phyloP scores from a whole-genome alignment of 768 basidiomycete genomes.

The Kwoniella dejecticola region DNA sequence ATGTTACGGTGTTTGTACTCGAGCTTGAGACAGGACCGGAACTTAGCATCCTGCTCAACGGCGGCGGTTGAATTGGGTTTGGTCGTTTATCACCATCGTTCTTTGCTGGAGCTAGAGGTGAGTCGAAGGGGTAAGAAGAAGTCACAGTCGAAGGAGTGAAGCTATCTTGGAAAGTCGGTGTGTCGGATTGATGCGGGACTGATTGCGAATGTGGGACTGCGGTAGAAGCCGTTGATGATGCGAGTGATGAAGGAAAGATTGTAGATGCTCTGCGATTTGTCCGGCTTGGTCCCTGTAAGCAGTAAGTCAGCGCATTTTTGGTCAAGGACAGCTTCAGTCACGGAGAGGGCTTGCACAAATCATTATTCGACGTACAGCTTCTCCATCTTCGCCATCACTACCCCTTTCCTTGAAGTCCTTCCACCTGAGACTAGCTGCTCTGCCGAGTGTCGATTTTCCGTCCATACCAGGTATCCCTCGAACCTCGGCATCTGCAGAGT shows the following conservation, averaged over 20 bases:
- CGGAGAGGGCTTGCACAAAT: too few relatives aligned
- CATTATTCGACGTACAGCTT: slow-evolving; percentile 44
- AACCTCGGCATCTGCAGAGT: slow-evolving; percentile 36
- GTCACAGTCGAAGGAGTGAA: slow-evolving; percentile 39
- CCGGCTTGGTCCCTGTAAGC: slow-evolving; percentile 16
- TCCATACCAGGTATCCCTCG: slow-evolving; percentile 28
- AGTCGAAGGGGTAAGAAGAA: slow-evolving; percentile 31
- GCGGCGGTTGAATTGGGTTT: slow-evolving; percentile 24
- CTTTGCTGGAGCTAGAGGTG: slow-evolving; percentile 22
- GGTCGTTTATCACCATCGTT: not conserved
- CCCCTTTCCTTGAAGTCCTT: slow-evolving; percentile 24
- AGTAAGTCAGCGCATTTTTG: too few relatives aligned
- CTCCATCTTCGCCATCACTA: slow-evolving; percentile 31
- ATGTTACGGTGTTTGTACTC: not conserved
- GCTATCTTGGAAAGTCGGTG: slow-evolving; percentile 38
- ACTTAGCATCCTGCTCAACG: slow-evolving; percentile 27
- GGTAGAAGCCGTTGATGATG: slow-evolving; percentile 35
- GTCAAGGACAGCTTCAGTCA: too few relatives aligned
- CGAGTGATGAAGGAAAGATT: slow-evolving; percentile 41
- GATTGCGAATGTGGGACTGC: not conserved
- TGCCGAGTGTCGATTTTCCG: not conserved
- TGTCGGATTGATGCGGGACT: slow-evolving; percentile 30
- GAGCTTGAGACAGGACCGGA: slow-evolving; percentile 7
- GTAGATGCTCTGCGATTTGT: slow-evolving; percentile 31
- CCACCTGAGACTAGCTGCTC: slow-evolving; percentile 23